Evolutionary conservation across 192 early-diverging fungal genomes (phyloP), one percentile per base, ranked within the genome.

Genomic region (Dimargaris xerosporica): DNA sequence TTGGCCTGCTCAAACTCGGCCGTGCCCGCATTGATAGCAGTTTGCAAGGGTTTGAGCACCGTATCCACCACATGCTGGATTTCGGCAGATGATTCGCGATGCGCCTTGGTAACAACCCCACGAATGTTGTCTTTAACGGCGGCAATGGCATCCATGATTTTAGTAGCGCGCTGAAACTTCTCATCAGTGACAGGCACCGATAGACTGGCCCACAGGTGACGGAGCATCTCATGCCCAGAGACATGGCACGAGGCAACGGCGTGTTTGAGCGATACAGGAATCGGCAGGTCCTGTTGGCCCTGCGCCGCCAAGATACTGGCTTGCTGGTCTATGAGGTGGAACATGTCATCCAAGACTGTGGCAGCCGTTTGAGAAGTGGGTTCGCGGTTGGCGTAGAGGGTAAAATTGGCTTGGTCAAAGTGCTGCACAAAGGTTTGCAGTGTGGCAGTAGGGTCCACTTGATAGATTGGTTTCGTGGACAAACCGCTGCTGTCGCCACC

Each of bases 181-280:
- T 70, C 70, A 13, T 53, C 48, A 0, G 75, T 70, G 16, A 30
- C 64, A 3, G 72, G 73, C 64, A 73, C 45, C 3, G 64, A 65
- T 7, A 77, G 29, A 5, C 71, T 59, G 5, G 71, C 68, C 75
- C 75, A 77, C 54, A 77, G 45, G 39, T 77, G 75, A 6, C 73
- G 71, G 25, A 77, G 67, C 70, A 77, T 77, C 51, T 77, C 75
- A 15, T 67, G 72, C 17, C 75, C 73, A 1, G 71, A 68, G 28
- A 71, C 71, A 53, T 77, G 73, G 53, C 75, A 77, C 12, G 46
- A 34, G 4, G 31, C 16, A 26, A 62, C 2, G 12, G 5, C 29
- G 15, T 17, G 19, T 31, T 13, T 11, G 15, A 62, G n/a, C 19
- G 45, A 42, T 17, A 17, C 50, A 4, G 62, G 62, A 11, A 62